Evolutionary conservation across 2,329 filamentous ascomycete species (phyloP).

Genomic region (Pyrenochaeta sp.): DNA sequence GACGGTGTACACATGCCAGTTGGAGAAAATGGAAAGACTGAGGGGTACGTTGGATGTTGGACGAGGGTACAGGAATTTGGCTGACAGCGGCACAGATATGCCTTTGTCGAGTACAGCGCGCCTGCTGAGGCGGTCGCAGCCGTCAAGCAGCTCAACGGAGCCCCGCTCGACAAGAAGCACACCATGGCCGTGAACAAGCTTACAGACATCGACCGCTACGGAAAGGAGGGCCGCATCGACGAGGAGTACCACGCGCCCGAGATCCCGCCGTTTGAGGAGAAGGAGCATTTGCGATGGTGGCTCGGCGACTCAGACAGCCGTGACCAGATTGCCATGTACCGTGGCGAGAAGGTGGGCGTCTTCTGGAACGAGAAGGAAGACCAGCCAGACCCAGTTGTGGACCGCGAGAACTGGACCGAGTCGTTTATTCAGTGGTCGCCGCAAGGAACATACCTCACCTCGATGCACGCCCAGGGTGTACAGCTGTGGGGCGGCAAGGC

Average conservation of each 20-base stretch:
- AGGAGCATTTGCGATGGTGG: conserved; percentile 95
- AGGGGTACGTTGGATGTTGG: conserved; percentile 69
- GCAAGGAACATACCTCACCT: conserved; percentile 90
- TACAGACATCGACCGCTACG: conserved; percentile 96
- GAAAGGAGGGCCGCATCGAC: conserved; percentile 89
- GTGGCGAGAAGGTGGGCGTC: conserved; percentile 88
- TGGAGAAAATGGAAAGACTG: conserved; percentile 83
- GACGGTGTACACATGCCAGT: conserved; percentile 94
- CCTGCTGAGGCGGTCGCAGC: conserved; percentile 89
- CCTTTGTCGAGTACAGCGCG: conserved; percentile 95
- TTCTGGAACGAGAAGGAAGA: conserved; percentile 99
- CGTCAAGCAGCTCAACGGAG: conserved; percentile 85
- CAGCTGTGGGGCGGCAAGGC: conserved; percentile 94
- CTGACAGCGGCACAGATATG: conserved; percentile 70
- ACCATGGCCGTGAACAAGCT: conserved; percentile 96
- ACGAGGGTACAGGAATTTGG: conserved; percentile 3
- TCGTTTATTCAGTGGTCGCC: conserved; percentile 98
- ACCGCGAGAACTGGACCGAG: conserved; percentile 96
- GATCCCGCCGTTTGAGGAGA: conserved; percentile 85
- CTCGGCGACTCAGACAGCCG: conserved; percentile 87
- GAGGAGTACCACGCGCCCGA: conserved; percentile 86
- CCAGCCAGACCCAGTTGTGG: conserved; percentile 84
- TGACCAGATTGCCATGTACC: conserved; percentile 96
- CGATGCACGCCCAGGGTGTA: conserved; percentile 93
- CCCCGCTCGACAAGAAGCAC: conserved; percentile 95